Conservation (phyloP, 2,329 filamentous ascomycete species). For the Penicillium sp. region DNA sequence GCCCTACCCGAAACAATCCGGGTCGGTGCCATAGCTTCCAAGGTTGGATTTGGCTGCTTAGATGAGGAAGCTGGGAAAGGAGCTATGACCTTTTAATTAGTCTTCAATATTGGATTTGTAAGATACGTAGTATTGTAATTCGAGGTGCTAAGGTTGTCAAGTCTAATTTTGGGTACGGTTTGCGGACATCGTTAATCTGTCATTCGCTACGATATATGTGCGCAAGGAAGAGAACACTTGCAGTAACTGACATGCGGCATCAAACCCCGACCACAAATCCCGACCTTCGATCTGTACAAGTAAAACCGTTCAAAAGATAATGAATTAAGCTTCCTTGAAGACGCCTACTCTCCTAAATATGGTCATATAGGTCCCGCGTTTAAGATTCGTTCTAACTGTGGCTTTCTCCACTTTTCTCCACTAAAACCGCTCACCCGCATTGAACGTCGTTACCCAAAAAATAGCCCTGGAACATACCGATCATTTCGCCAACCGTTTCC, state of each 20-base stretch:
- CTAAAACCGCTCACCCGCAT: background rate
- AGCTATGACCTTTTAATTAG: no score
- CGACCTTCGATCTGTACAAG: background rate
- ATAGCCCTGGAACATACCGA: background rate
- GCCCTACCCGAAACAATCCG: background rate
- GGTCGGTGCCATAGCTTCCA: background rate
- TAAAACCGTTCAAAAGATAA: background rate
- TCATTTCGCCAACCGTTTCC: background rate
- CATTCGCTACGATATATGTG: background rate
- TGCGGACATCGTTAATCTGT: background rate
- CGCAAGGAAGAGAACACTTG: background rate
- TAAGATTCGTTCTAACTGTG: background rate
- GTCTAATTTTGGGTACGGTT: background rate
- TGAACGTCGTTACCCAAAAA: background rate
- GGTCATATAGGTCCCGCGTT: background rate
- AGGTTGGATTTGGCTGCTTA: background rate
- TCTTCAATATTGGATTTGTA: no score
- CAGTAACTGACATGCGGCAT: background rate
- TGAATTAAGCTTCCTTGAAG: background rate
- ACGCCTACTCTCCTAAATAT: background rate
- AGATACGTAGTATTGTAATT: no score
- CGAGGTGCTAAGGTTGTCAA: background rate
- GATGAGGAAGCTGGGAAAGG: background rate
- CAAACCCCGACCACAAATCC: background rate
- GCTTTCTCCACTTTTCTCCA: background rate